These are phyloP conservation scores for Trichoderma pleuroti DNA, from an alignment of 2,329 filamentous ascomycete genomes.

Conservation along the genomic window DNA sequence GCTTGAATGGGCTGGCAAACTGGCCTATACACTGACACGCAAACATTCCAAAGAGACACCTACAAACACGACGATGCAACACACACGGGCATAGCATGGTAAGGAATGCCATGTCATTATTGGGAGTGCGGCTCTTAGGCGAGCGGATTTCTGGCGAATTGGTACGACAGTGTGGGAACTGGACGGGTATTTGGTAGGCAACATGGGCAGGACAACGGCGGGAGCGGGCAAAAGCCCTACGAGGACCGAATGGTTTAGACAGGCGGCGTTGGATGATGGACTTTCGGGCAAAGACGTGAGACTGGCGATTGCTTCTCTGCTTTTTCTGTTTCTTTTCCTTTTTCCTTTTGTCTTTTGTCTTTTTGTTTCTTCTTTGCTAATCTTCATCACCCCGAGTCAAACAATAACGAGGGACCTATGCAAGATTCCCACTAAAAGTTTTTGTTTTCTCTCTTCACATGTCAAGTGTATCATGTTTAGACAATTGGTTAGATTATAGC, in stretches of 20 bases:
- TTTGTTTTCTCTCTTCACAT: neutral
- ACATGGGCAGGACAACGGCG: neutral
- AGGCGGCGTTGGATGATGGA: constrained; percentile 9
- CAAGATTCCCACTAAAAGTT: neutral
- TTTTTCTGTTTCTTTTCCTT: neutral
- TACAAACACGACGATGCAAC: neutral
- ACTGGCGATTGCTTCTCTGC: neutral
- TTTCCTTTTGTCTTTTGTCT: neutral
- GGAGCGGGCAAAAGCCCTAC: neutral
- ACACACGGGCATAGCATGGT: neutral
- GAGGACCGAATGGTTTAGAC: constrained; percentile 7
- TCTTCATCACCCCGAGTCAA: neutral
- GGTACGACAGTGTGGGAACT: constrained; percentile 3
- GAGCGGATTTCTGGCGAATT: neutral
- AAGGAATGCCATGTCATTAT: neutral
- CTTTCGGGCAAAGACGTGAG: neutral
- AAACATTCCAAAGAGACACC: neutral
- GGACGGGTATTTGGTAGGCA: neutral
- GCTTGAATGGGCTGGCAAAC: neutral
- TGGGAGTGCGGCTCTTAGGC: neutral
- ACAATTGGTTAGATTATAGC: neutral
- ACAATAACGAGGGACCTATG: neutral
- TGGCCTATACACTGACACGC: neutral
- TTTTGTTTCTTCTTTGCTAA: neutral
- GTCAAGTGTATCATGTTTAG: constrained; percentile 9